phyloP scores from a whole-genome alignment of 257 asterid genomes.

The Capsicum pubescens region DNA sequence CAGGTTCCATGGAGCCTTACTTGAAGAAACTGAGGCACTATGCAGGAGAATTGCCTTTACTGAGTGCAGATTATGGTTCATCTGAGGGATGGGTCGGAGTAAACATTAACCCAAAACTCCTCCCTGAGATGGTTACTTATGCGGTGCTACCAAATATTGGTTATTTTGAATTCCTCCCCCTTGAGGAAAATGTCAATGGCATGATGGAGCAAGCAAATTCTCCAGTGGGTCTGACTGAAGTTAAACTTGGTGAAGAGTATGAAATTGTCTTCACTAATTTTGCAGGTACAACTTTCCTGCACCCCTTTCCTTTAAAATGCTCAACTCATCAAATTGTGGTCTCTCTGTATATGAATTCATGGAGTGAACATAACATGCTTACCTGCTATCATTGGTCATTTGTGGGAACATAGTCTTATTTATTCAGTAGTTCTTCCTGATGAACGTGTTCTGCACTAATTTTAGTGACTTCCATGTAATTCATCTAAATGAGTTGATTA shows the following conservation, averaged over 20 bases:
- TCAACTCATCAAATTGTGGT: background rate
- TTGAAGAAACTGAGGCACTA: slow-evolving; percentile 28
- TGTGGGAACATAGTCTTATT: background rate
- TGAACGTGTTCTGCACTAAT: background rate
- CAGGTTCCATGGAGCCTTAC: slow-evolving; percentile 28
- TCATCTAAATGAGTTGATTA: too few species aligned
- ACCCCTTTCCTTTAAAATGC: background rate
- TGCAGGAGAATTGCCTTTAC: slow-evolving; percentile 37
- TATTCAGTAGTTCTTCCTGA: background rate
- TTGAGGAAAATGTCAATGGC: background rate
- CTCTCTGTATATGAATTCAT: background rate
- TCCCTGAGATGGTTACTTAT: slow-evolving; percentile 48
- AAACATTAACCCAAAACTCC: slow-evolving; percentile 28
- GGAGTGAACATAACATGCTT: background rate
- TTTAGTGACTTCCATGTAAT: background rate
- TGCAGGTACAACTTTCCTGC: slow-evolving; percentile 32
- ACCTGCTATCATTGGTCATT: background rate
- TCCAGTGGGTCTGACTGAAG: slow-evolving; percentile 40
- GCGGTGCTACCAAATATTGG: slow-evolving; percentile 53
- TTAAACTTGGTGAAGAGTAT: slow-evolving; percentile 31
- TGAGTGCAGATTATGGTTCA: slow-evolving; percentile 49
- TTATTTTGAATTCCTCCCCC: slow-evolving; percentile 44
- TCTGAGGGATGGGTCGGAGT: slow-evolving; percentile 30
- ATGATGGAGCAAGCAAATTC: background rate
- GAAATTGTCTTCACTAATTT: slow-evolving; percentile 50